Conservation (phyloP, 1,139 yeast species). For the Candida sp. region DNA sequence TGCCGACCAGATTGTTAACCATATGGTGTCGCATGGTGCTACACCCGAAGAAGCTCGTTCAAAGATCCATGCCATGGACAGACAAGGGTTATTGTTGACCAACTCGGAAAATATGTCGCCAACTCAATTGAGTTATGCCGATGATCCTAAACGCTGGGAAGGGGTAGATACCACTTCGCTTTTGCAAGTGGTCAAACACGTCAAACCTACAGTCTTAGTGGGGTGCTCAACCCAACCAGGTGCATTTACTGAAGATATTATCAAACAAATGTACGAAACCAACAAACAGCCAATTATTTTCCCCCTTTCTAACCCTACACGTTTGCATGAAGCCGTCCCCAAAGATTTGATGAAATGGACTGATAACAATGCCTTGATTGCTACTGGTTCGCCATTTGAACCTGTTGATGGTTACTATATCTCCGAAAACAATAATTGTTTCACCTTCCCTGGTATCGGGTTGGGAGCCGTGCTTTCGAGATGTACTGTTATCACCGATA, state of each 20-base stretch:
- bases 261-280: conserved; percentile 85
- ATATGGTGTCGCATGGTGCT: conserved; percentile 79
- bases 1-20: conserved; percentile 89
- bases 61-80: conserved; percentile 76
- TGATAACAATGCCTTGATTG: conserved; percentile 83
- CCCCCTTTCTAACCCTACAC: conserved; percentile 97
- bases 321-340: conserved; percentile 92
- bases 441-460: conserved; percentile 97
- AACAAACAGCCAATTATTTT: conserved; percentile 87
- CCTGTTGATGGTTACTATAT: conserved; percentile 87
- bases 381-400: conserved; percentile 96
- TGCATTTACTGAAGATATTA: conserved; percentile 84
- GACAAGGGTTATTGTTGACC: conserved; percentile 73
- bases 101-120: conserved; percentile 55
- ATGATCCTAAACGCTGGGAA: conserved; percentile 67
- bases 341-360: conserved; percentile 91
- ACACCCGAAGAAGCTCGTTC: conserved; percentile 69
- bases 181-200: conserved; percentile 62
- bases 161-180: conserved; percentile 68
- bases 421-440: conserved; percentile 94
- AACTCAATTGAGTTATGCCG: conserved; percentile 74
- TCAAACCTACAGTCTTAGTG: conserved; percentile 87
- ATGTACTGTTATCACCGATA: conserved; percentile 74
- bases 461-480: conserved; percentile 90
- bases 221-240: conserved; percentile 98